These are phyloP conservation scores for Arctium minus DNA, from an alignment of 129 eudicot genomes.

Conservation along the genomic window DNA sequence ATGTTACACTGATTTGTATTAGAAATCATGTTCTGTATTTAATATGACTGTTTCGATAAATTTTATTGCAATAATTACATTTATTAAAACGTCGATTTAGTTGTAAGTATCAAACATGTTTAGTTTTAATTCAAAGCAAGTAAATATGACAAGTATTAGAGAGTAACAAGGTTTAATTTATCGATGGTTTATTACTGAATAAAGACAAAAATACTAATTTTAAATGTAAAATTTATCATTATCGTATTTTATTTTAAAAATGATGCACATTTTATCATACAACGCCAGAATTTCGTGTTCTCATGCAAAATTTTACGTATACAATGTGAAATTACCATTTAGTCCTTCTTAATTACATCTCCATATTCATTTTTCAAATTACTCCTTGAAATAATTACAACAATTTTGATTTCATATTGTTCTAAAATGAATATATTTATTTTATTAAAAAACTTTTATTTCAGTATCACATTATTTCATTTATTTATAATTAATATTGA, in stretches of 20 bases:
- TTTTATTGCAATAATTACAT: not conserved
- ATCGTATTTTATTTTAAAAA: not conserved
- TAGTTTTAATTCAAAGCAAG: not conserved
- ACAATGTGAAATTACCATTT: not conserved
- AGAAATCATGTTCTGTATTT: not conserved
- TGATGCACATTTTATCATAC: too few relatives aligned
- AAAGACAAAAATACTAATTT: not conserved
- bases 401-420: not conserved
- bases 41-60: not conserved
- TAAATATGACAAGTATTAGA: not conserved
- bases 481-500: not conserved
- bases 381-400: not conserved
- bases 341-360: not conserved
- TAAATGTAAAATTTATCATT: not conserved
- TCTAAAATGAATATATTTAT: not conserved
- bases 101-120: not conserved
- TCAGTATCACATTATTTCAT: not conserved
- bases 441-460: not conserved
- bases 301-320: not conserved
- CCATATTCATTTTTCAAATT: not conserved
- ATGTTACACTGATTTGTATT: not conserved
- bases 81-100: not conserved
- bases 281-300: not conserved
- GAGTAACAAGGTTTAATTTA: not conserved
- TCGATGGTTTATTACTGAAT: not conserved